These are phyloP conservation scores for Teunomyces aglyptinius DNA, from an alignment of 805 yeast species.

Conservation along the genomic window DNA sequence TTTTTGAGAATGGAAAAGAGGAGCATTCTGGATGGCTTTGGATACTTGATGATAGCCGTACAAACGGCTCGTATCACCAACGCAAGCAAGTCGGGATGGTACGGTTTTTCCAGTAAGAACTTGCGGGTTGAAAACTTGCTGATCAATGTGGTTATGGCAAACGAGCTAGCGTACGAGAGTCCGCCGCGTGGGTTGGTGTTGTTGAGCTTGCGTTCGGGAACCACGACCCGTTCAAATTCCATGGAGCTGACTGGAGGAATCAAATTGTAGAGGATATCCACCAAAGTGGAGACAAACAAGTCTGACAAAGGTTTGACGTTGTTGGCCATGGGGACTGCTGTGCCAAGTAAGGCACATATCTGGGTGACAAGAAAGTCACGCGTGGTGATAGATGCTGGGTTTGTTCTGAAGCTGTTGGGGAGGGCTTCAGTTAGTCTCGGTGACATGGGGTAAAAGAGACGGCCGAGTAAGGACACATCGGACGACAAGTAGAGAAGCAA, in stretches of 20 bases:
- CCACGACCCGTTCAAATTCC: constrained; percentile 12
- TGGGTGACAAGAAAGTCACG: constrained; percentile 64
- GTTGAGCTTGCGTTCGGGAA: constrained; percentile 22
- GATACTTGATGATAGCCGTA: constrained; percentile 50
- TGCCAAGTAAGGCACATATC: constrained; percentile 43
- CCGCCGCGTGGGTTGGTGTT: constrained; percentile 40
- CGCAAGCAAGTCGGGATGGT: constrained; percentile 57
- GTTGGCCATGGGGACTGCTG: constrained; percentile 13
- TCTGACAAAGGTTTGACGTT: constrained; percentile 26
- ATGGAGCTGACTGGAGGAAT: constrained; percentile 41
- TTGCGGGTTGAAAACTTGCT: constrained; percentile 33
- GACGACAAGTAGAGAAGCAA: constrained; percentile 52
- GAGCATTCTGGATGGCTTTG: constrained; percentile 52
- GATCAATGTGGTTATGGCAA: constrained; percentile 43
- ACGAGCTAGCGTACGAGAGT: constrained; percentile 51
- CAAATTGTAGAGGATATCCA: constrained; percentile 62
- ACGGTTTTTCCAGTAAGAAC: constrained; percentile 36
- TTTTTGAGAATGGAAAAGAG: constrained; percentile 49
- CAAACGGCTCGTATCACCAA: constrained; percentile 56
- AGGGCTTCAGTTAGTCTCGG: constrained; percentile 44
- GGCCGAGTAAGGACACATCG: constrained; percentile 31
- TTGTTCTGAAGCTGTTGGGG: constrained; percentile 53
- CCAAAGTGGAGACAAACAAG: constrained; percentile 43
- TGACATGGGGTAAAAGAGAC: constrained; percentile 46
- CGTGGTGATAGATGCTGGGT: constrained; percentile 46